Conservation (phyloP, 208 protist species). For the Dictyostelium gargantuum region DNA sequence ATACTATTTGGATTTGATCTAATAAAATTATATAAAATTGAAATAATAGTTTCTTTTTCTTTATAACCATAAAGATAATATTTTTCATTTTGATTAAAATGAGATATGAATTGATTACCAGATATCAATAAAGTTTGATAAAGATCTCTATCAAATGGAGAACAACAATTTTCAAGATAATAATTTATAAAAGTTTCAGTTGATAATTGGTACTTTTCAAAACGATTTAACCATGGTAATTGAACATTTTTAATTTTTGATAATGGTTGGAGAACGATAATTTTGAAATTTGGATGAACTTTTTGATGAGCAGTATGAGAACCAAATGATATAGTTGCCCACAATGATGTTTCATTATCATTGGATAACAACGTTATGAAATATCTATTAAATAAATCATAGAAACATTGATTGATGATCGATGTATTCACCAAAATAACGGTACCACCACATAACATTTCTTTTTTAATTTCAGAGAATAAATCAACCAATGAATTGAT, state of each 20-base stretch:
- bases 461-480: slow-evolving; percentile 67
- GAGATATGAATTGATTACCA: not conserved
- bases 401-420: slow-evolving; percentile 66
- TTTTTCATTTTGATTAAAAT: not conserved
- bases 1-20: not conserved
- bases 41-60: slow-evolving; percentile 12
- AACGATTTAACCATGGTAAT: slow-evolving; percentile 75
- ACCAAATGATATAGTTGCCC: slow-evolving; percentile 66
- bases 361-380: not conserved
- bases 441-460: slow-evolving; percentile 64
- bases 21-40: not conserved
- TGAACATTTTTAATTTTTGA: slow-evolving; percentile 18
- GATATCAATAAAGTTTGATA: not conserved
- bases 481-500: not conserved
- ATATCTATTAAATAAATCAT: slow-evolving; percentile 81
- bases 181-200: not conserved
- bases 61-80: slow-evolving; percentile 15
- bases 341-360: not conserved
- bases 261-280: slow-evolving; percentile 67
- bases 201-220: slow-evolving; percentile 74
- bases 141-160: not conserved
- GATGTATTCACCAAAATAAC: slow-evolving; percentile 73
- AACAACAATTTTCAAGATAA: not conserved
- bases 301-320: not conserved
- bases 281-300: slow-evolving; percentile 73